Conservation (phyloP, 2,329 filamentous ascomycete genomes). For the Rhynchosporium graminicola region DNA sequence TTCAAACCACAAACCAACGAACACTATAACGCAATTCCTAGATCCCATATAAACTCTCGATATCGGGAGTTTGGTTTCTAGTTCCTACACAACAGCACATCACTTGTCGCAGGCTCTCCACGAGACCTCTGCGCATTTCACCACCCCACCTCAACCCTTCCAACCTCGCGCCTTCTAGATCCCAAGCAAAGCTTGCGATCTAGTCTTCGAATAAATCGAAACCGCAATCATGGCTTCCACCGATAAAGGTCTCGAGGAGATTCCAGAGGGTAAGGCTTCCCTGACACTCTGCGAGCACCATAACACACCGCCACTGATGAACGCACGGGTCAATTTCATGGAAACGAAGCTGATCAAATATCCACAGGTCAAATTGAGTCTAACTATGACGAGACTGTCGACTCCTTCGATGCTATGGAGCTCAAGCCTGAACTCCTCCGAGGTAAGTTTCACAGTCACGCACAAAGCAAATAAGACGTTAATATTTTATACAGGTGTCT, state of each 20-base stretch:
- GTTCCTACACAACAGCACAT: conserved; percentile 41
- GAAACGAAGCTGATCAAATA: conserved; percentile 32
- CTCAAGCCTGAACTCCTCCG: conserved; percentile 96
- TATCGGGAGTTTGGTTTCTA: conserved; percentile 53
- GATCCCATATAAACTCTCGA: conserved; percentile 40
- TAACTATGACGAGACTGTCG: conserved; percentile 99
- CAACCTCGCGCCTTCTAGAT: conserved; percentile 56
- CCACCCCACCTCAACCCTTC: conserved; percentile 34
- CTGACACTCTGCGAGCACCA: conserved; percentile 20
- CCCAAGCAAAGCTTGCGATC: conserved; percentile 78
- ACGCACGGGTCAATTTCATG: conserved; percentile 14
- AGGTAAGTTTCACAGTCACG: conserved; percentile 56
- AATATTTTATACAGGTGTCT: conserved; percentile 62
- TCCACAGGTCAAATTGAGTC: conserved; percentile 93
- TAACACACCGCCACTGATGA: conserved; percentile 32
- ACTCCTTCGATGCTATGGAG: conserved; percentile 98
- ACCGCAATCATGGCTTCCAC: conserved; percentile 93
- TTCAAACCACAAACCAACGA: conserved; percentile 27
- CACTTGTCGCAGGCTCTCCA: conserved; percentile 39
- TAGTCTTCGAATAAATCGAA: conserved; percentile 50
- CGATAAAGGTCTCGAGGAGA: conserved; percentile 97
- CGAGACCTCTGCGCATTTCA: conserved; percentile 38
- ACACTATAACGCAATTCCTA: conserved; percentile 31
- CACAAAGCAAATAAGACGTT: conserved; percentile 23
- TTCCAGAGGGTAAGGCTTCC: conserved; percentile 77